Evolutionary conservation across 345 rosid species (phyloP).

Genomic region (Lenwebbia sp.): DNA sequence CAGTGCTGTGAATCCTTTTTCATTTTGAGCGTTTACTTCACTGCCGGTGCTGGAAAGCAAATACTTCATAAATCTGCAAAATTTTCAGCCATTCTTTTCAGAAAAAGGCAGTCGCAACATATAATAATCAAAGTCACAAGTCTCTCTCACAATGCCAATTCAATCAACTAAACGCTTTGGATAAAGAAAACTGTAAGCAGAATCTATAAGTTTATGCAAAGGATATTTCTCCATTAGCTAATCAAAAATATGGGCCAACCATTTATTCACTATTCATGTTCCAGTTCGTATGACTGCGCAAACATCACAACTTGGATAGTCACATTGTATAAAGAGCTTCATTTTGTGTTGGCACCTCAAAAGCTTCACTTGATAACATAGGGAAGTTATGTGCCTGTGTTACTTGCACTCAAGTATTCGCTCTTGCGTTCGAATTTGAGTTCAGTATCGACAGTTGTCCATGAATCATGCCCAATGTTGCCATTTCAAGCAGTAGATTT

Average conservation of each 20-base stretch:
- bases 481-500: neutral
- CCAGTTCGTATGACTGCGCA: neutral
- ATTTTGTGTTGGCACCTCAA: neutral
- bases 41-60: constrained; percentile 5
- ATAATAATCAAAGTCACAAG: neutral
- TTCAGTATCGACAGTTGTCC: neutral
- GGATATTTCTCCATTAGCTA: neutral
- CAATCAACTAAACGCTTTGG: neutral
- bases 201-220: neutral
- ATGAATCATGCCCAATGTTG: neutral
- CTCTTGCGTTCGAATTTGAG: neutral
- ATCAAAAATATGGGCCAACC: neutral
- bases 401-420: neutral
- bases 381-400: neutral
- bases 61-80: constrained; percentile 11
- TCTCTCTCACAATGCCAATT: neutral
- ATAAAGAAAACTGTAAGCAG: neutral
- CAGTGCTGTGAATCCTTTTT: constrained; percentile 11
- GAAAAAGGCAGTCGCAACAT: no score
- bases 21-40: neutral
- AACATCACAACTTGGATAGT: neutral
- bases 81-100: neutral
- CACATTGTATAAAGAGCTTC: neutral
- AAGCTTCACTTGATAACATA: neutral
- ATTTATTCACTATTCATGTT: neutral